These are phyloP conservation scores for Gryganskiella cystojenkinii DNA, from an alignment of 192 early-diverging fungal genomes.

Conservation along the genomic window DNA sequence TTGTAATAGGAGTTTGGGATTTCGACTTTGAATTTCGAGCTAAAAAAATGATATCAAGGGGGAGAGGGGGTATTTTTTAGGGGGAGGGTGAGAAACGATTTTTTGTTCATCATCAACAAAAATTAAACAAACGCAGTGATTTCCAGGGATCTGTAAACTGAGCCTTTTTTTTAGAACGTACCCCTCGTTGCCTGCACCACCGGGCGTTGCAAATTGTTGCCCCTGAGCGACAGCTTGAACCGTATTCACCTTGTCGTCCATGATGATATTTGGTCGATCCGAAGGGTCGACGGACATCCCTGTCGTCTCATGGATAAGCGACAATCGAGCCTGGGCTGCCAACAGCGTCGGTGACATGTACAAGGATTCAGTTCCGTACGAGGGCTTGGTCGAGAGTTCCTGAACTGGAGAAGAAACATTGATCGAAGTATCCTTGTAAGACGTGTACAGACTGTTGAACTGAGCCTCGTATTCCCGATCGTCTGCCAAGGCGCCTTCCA, in stretches of 20 bases:
- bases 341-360: too few species aligned
- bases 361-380: not conserved
- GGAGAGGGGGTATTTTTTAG: too few species aligned
- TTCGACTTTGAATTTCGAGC: conserved; percentile 21
- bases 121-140: not conserved
- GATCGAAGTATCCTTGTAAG: not conserved
- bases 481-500: too few species aligned
- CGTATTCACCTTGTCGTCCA: conserved; percentile 30
- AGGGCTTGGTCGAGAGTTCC: not conserved
- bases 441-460: not conserved
- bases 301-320: conserved; percentile 27
- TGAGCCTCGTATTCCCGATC: not conserved
- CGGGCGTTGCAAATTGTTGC: not conserved
- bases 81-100: not conserved
- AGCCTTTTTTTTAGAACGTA: not conserved
- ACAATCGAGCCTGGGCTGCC: conserved; percentile 20
- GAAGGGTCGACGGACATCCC: conserved; percentile 41
- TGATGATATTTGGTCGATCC: conserved; percentile 31
- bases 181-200: not conserved
- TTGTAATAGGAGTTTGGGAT: conserved; percentile 1
- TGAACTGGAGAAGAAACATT: not conserved
- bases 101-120: too few species aligned
- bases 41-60: not conserved
- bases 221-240: conserved; percentile 10
- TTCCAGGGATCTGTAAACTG: not conserved